Conservation (phyloP, 2,329 filamentous ascomycete species). For the Exutisphaerella laricina region DNA sequence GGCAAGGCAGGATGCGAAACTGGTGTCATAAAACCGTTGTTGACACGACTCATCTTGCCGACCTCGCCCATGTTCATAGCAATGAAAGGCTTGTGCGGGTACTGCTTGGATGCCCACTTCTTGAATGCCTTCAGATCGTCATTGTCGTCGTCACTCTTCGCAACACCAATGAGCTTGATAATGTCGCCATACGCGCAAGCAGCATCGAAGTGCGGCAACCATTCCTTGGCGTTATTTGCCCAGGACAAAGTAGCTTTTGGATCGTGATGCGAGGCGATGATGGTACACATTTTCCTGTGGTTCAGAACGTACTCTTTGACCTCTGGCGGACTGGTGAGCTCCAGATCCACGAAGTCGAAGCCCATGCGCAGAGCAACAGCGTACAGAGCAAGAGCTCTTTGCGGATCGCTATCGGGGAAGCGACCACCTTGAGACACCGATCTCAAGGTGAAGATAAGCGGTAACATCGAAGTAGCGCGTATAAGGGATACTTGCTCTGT, state of each 20-base stretch:
- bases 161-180: constrained; percentile 87
- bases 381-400: constrained; percentile 64
- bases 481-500: constrained; percentile 75
- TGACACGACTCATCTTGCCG: constrained; percentile 82
- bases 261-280: constrained; percentile 96
- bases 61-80: constrained; percentile 89
- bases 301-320: constrained; percentile 53
- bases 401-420: constrained; percentile 72
- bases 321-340: constrained; percentile 77
- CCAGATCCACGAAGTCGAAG: constrained; percentile 87
- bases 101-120: constrained; percentile 63
- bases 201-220: constrained; percentile 84
- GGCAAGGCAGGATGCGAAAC: constrained; percentile 87
- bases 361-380: constrained; percentile 72
- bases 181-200: constrained; percentile 86
- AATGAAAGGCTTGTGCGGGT: constrained; percentile 73
- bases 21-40: constrained; percentile 90
- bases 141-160: constrained; percentile 74
- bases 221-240: constrained; percentile 64
- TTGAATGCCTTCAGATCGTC: constrained; percentile 79
- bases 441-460: constrained; percentile 87
- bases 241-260: constrained; percentile 72
- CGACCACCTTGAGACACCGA: constrained; percentile 80
- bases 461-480: constrained; percentile 64
- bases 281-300: constrained; percentile 64